phyloP scores from a whole-genome alignment of 495 filamentous ascomycete species.

The Penicillium alfredii region DNA sequence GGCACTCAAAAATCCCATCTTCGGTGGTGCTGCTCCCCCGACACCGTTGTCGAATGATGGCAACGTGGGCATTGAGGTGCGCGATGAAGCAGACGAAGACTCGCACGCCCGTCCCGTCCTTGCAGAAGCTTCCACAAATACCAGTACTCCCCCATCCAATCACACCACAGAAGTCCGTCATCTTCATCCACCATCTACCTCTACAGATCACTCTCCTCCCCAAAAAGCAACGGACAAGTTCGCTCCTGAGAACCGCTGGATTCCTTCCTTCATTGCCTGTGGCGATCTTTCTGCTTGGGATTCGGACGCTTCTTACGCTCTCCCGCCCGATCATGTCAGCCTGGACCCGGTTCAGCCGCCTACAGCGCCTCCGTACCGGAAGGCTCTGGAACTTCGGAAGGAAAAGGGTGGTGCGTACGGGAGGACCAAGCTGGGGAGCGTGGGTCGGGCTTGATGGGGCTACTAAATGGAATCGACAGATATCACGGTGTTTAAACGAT shows the following conservation, averaged over 20 bases:
- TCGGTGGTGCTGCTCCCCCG: slow-evolving; percentile 35
- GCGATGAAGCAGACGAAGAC: slow-evolving; percentile 43
- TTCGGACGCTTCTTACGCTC: slow-evolving; percentile 84
- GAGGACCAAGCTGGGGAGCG: slow-evolving; percentile 54
- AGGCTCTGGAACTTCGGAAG: slow-evolving; percentile 78
- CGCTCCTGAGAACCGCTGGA: slow-evolving; percentile 57
- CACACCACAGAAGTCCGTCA: slow-evolving; percentile 21
- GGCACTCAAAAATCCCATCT: slow-evolving; percentile 42
- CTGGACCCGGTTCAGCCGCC: slow-evolving; percentile 94
- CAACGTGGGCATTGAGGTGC: slow-evolving; percentile 56
- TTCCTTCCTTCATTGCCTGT: slow-evolving; percentile 91
- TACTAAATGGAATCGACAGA: neutral
- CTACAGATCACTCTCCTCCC: slow-evolving; percentile 16
- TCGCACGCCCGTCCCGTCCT: slow-evolving; percentile 15
- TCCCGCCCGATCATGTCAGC: slow-evolving; percentile 70
- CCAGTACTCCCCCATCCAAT: slow-evolving; percentile 3
- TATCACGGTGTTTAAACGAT: slow-evolving; percentile 7
- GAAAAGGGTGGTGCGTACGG: slow-evolving; percentile 74
- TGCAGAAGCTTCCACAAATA: neutral
- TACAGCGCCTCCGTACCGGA: slow-evolving; percentile 90
- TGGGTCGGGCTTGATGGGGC: slow-evolving; percentile 21
- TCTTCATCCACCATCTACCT: slow-evolving; percentile 25
- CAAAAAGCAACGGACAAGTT: slow-evolving; percentile 29
- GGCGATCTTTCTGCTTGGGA: slow-evolving; percentile 93
- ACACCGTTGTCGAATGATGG: slow-evolving; percentile 46